Evolutionary conservation across 176 grass and related monocot species (phyloP).

Genomic region (Tuctoria greenei): DNA sequence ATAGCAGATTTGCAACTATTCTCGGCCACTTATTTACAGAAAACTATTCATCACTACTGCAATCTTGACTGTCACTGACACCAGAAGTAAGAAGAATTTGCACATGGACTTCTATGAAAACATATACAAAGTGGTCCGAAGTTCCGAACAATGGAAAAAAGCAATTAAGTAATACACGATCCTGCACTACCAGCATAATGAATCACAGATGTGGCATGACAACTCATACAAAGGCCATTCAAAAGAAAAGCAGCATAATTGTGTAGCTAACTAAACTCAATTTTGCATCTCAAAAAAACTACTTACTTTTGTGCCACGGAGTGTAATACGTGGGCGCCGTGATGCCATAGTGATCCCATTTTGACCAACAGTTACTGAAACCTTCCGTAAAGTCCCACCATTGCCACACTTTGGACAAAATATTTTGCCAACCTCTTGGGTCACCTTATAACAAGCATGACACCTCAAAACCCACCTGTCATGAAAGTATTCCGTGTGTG

Average conservation of each 20-base stretch:
- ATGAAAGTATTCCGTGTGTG: background rate
- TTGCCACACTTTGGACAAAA: conserved; percentile 99
- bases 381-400: conserved; percentile 90
- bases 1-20: conserved; percentile 7
- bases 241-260: conserved; percentile 5
- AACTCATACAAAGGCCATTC: background rate
- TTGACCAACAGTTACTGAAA: conserved; percentile 87
- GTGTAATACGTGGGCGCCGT: conserved; percentile 58
- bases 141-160: background rate
- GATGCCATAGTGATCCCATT: conserved; percentile 92
- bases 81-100: background rate
- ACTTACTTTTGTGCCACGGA: conserved; percentile 93
- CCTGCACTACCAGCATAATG: background rate
- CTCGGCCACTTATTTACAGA: background rate
- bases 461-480: conserved; percentile 97
- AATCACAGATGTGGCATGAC: background rate
- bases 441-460: conserved; percentile 94
- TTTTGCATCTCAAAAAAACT: too few species aligned
- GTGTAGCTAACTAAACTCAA: conserved; percentile 11
- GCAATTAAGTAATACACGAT: conserved; percentile 3
- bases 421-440: conserved; percentile 96
- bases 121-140: background rate
- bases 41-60: background rate
- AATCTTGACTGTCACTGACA: background rate
- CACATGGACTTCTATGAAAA: background rate